Percentiles rank a stretch among this genome's conserved stretches.
These are phyloP conservation scores for Macroventuria anomochaeta DNA, from an alignment of 2,329 filamentous ascomycete species.

Conservation along the genomic window DNA sequence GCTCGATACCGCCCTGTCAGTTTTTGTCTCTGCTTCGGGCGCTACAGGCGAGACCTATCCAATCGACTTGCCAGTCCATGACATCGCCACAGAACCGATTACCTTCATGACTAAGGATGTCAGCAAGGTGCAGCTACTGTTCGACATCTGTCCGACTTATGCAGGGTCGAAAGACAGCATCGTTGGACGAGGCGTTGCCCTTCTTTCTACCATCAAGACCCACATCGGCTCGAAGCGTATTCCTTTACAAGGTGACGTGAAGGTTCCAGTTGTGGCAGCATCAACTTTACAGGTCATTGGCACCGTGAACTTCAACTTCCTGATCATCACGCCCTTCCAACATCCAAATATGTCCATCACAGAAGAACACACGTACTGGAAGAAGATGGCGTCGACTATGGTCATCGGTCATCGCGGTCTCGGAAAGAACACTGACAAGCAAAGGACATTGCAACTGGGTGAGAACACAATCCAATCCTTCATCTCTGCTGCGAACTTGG, in stretches of 20 bases:
- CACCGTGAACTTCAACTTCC: conserved; percentile 94
- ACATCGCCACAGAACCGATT: conserved; percentile 91
- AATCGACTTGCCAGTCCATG: conserved; percentile 91
- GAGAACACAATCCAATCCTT: conserved; percentile 97
- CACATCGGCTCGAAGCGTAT: conserved; percentile 85
- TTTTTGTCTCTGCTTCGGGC: conserved; percentile 86
- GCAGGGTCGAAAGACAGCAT: conserved; percentile 80
- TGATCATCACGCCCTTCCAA: conserved; percentile 91
- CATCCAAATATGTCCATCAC: conserved; percentile 94
- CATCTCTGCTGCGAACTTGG: conserved; percentile 92
- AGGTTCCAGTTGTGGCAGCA: conserved; percentile 85
- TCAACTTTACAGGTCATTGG: conserved; percentile 89
- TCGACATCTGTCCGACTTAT: conserved; percentile 96
- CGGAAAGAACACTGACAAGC: conserved; percentile 86
- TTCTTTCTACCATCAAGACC: conserved; percentile 85
- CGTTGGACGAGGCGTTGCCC: conserved; percentile 85
- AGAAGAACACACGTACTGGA: conserved; percentile 94
- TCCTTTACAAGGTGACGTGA: conserved; percentile 89
- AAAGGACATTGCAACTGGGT: conserved; percentile 88
- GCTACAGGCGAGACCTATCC: conserved; percentile 86
- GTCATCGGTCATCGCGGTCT: conserved; percentile 74
- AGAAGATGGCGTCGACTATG: conserved; percentile 88
- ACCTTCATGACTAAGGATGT: conserved; percentile 82
- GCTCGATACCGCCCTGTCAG: conserved; percentile 89
- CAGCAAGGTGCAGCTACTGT: conserved; percentile 83